Evolutionary conservation across 768 basidiomycete species (phyloP).

Genomic region (Neoboletus brunneissimus): DNA sequence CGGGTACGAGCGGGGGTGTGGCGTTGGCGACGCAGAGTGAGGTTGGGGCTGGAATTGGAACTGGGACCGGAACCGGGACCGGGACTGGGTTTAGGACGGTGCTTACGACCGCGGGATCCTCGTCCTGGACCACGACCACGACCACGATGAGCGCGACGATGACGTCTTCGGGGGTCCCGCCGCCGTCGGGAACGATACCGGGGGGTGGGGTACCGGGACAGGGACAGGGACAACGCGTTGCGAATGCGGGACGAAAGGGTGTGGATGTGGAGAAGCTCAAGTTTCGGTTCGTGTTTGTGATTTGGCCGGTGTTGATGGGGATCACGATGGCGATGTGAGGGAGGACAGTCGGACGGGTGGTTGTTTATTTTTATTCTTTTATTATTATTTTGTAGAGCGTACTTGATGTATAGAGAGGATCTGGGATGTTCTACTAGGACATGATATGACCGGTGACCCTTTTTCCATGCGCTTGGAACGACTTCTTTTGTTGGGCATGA

Average conservation of each 20-base stretch:
- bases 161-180: slow-evolving; percentile 2
- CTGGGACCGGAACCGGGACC: slow-evolving; percentile 3
- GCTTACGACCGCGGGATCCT: slow-evolving; percentile 4
- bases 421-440: too few species aligned
- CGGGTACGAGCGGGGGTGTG: not conserved
- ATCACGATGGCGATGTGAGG: slow-evolving; percentile 50
- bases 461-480: too few species aligned
- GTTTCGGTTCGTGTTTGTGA: slow-evolving; percentile 48
- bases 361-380: not conserved
- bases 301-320: slow-evolving; percentile 57
- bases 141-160: not conserved
- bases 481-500: too few species aligned
- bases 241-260: slow-evolving; percentile 21
- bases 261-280: slow-evolving; percentile 38
- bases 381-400: not conserved
- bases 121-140: slow-evolving; percentile 2
- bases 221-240: slow-evolving; percentile 7
- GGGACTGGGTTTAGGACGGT: slow-evolving; percentile 2
- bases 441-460: too few species aligned
- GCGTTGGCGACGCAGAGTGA: slow-evolving; percentile 7
- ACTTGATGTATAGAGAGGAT: too few species aligned
- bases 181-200: slow-evolving; percentile 10
- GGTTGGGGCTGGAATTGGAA: too few species aligned
- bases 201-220: not conserved
- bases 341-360: not conserved